Evolutionary conservation across 2,329 filamentous ascomycete species (phyloP), one percentile per base, ranked within the genome.

Genomic region (Anisogramma anomala): DNA sequence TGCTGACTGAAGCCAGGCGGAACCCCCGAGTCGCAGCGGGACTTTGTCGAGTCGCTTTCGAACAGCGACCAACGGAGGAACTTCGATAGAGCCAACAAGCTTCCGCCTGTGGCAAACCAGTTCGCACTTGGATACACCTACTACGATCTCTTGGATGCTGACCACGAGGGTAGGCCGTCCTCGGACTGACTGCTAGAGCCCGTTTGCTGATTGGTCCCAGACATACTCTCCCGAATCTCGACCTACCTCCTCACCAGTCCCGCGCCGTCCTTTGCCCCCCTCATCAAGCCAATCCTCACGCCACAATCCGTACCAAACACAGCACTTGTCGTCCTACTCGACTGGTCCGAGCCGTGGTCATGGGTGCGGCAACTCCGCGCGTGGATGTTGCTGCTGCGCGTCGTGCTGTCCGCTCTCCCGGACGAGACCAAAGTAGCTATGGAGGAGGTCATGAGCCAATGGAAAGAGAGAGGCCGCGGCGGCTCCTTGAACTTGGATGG

Each of bases 61-160:
- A 68, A 63, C 50, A 66, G 66, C 47, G 74, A 78, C 41, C 62
- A 65, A 41, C 66, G 68, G 54, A 66, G 69, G 50, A 67, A 62
- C 49, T 63, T 67, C 51, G 77, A 72, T 60, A 70, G 66, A 54
- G 69, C 55, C 53, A 68, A 56, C 51, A 79, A 75, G 58, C 72
- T 74, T 47, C 82, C 85, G 2, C 85, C 86, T 17, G 75, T 94
- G 55, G 88, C 88, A 41, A 95, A 95, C 57, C 83, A 82, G 57
- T 94, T 94, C 61, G 88, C 88, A 9, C 66, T 95, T 45, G 88
- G 88, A 38, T 95, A 95, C 59, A 94, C 88, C 40, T 95, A 94
- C 63, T 86, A 93, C 59, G 86, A 95, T 62, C 86, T 95, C 27
- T 71, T 94, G 27, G 88, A 95, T 61, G 82, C 85, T 42, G 88